Base-by-base conservation (phyloP, 2,329 filamentous ascomycete species). In the Cryphonectria radicalis region DNA sequence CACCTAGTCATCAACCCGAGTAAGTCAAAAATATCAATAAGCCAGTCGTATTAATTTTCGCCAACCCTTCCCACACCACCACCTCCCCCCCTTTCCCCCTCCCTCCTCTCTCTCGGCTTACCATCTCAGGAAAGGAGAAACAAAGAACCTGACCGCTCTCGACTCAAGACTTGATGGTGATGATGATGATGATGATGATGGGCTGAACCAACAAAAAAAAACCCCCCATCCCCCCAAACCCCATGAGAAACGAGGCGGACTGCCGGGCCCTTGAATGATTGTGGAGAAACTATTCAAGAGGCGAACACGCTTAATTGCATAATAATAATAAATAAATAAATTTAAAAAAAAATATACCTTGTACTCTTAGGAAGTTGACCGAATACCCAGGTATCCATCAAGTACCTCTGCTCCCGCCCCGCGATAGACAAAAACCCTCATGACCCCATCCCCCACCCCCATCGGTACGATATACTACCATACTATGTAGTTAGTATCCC, bases 401-500 rank as follows among this genome's bases (percentile, higher is more conserved):
- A n/a, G 62, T 63, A 40, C 42, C n/a, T 63, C 37, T n/a, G n/a
- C n/a, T n/a, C n/a, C 22, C n/a, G n/a, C 62, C 22, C n/a, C n/a
- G 22, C 25, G 35, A 25, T 10, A n/a, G 22, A 40, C 22, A 37
- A 22, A 28, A n/a, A 63, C 22, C 62, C 62, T 63, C 62, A 63
- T 63, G 62, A 63, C 62, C 62, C 59, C 60, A 32, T 57, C 60
- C 35, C 32, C 19, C 19, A 35, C 32, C 60, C 59, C 59, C 59
- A 32, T 62, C 37, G 25, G 19, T 62, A 10, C 59, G 14, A 40
- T 22, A 22, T 46, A n/a, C 46, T 50, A 57, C 55, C 25, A 17
- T 57, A 19, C 55, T 32, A 32, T 57, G 17, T 5, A 25, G 37
- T 43, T 50, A 50, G 46, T 8, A 50, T 50, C 7, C 19, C 46